These are phyloP conservation scores for Vigna radiata DNA, from an alignment of 306 rosid genomes.

Conservation along the genomic window DNA sequence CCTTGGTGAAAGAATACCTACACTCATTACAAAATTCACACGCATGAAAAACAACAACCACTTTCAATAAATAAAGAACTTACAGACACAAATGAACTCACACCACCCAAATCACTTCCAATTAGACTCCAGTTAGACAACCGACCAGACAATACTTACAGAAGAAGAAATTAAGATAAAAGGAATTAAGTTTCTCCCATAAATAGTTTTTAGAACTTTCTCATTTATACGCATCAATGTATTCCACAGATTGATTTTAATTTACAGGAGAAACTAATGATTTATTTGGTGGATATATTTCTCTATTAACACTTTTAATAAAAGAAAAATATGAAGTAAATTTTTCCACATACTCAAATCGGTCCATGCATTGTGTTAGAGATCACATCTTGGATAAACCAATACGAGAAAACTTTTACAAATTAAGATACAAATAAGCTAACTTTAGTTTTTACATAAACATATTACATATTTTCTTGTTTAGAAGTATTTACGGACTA, in stretches of 20 bases:
- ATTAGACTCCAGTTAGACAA: not conserved
- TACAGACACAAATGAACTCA: not conserved
- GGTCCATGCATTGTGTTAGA: no score
- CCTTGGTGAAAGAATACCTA: slow-evolving; percentile 95
- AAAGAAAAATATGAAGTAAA: no score
- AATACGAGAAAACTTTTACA: not conserved
- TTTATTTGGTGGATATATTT: no score
- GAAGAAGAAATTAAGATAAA: no score
- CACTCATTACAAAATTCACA: not conserved
- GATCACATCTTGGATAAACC: not conserved
- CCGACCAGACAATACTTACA: no score
- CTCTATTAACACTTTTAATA: not conserved
- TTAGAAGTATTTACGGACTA: no score
- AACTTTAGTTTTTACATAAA: no score
- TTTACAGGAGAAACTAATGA: not conserved
- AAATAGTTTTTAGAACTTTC: not conserved
- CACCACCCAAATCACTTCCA: not conserved
- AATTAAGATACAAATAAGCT: no score
- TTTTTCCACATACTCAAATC: no score
- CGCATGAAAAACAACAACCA: not conserved
- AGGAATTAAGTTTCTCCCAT: not conserved
- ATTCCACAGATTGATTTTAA: not conserved
- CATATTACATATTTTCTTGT: not conserved
- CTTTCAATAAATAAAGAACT: not conserved
- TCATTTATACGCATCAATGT: not conserved